Conservation (phyloP, 108 stramenopile species). For the Hondaea fermentalgiana region DNA sequence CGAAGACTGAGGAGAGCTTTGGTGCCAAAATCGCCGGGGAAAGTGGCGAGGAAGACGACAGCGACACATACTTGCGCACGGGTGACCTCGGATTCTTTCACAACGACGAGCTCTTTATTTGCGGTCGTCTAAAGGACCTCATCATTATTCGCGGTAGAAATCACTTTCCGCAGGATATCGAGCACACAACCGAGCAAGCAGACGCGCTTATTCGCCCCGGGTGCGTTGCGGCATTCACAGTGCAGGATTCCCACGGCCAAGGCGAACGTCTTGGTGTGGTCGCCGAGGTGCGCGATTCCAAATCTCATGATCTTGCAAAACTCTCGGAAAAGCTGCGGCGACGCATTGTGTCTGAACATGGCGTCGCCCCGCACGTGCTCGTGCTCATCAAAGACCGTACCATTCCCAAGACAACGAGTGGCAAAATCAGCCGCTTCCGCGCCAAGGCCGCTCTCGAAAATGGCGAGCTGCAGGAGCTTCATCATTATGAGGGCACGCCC, state of each 20-base stretch:
- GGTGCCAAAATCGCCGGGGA: slow-evolving; percentile 5
- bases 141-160: slow-evolving; percentile 95
- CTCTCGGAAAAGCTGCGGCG: background rate
- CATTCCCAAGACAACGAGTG: slow-evolving; percentile 93
- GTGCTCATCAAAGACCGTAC: slow-evolving; percentile 70
- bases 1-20: slow-evolving; percentile 32
- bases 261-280: slow-evolving; percentile 63
- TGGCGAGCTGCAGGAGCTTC: slow-evolving; percentile 21
- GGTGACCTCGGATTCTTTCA: slow-evolving; percentile 95
- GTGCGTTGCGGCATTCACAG: slow-evolving; percentile 82
- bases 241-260: background rate
- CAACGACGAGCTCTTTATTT: slow-evolving; percentile 82
- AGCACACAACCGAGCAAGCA: slow-evolving; percentile 74
- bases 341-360: slow-evolving; percentile 38
- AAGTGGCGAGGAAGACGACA: background rate
- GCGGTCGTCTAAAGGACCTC: slow-evolving; percentile 87
- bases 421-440: slow-evolving; percentile 93
- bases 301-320: background rate
- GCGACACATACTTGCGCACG: slow-evolving; percentile 66
- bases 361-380: slow-evolving; percentile 54
- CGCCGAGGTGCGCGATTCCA: slow-evolving; percentile 59
- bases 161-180: slow-evolving; percentile 97
- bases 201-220: slow-evolving; percentile 65
- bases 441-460: slow-evolving; percentile 42
- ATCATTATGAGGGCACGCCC: background rate